Conservation (phyloP, 768 basidiomycete genomes). For the Phylloporus sp. region DNA sequence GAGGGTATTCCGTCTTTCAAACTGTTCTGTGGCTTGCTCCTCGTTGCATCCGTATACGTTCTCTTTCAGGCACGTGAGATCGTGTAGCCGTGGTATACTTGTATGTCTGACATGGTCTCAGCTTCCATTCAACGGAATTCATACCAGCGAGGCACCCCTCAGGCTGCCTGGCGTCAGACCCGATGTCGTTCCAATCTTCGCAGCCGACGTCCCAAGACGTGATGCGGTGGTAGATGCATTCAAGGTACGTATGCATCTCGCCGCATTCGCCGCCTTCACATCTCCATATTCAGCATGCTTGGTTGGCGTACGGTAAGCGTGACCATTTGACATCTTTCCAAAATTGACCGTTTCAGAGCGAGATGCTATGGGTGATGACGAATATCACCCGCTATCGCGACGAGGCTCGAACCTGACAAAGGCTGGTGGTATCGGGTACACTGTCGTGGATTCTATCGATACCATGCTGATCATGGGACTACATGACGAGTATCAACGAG, state of each 20-base stretch:
- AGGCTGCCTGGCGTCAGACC: constrained; percentile 22
- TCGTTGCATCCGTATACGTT: constrained; percentile 6
- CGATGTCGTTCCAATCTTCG: constrained; percentile 24
- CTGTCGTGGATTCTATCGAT: constrained; percentile 84
- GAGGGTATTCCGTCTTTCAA: background rate
- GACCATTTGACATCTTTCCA: constrained; percentile 5
- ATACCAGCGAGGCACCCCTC: background rate
- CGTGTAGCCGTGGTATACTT: background rate
- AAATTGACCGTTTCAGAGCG: constrained; percentile 47
- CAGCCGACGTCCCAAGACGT: constrained; percentile 57
- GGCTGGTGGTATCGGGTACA: constrained; percentile 84
- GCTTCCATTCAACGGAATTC: constrained; percentile 14
- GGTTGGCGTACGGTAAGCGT: constrained; percentile 71
- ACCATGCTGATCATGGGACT: constrained; percentile 85
- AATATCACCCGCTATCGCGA: constrained; percentile 81
- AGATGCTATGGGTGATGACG: constrained; percentile 88
- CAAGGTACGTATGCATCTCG: constrained; percentile 44
- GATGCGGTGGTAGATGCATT: constrained; percentile 76
- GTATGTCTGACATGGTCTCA: constrained; percentile 6
- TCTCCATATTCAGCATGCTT: constrained; percentile 59
- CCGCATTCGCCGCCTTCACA: constrained; percentile 1
- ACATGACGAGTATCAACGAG: constrained; percentile 69
- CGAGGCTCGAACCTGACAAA: constrained; percentile 72
- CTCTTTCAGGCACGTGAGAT: constrained; percentile 19
- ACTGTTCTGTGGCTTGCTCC: constrained; percentile 10